phyloP scores from a whole-genome alignment of 2,329 filamentous ascomycete species.

The Talaromyces verruculosus region DNA sequence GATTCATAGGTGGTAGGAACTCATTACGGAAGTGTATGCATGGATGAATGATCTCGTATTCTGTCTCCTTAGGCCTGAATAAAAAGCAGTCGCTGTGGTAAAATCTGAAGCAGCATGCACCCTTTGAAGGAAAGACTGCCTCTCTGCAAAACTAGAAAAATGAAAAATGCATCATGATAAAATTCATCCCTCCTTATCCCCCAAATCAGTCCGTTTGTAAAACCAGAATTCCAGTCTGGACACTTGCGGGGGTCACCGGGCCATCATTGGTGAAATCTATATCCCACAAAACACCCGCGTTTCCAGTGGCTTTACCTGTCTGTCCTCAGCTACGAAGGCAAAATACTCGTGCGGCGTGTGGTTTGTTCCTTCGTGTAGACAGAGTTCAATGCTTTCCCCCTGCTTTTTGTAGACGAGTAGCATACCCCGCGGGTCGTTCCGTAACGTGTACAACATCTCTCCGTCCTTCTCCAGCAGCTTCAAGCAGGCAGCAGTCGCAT shows the following conservation, averaged over 20 bases:
- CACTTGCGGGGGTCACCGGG: no score
- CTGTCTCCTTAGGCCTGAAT: neutral
- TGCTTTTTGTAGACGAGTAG: neutral
- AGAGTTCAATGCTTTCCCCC: neutral
- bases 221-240: no score
- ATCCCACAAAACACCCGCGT: neutral
- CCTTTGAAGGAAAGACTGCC: neutral
- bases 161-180: neutral
- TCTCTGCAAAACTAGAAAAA: neutral
- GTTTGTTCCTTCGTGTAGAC: neutral
- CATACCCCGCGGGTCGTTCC: neutral
- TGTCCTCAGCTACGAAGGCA: neutral
- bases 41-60: neutral
- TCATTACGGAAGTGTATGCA: neutral
- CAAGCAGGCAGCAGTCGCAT: constrained; percentile 7
- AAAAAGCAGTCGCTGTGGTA: no score
- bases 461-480: no score
- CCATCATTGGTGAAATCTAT: neutral
- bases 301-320: neutral
- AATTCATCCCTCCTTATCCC: neutral
- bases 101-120: no score
- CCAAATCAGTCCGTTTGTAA: neutral
- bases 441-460: neutral
- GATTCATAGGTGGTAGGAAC: no score
- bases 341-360: neutral